Conservation (phyloP, 192 early-diverging fungal species). For the Coemansia sp. region DNA sequence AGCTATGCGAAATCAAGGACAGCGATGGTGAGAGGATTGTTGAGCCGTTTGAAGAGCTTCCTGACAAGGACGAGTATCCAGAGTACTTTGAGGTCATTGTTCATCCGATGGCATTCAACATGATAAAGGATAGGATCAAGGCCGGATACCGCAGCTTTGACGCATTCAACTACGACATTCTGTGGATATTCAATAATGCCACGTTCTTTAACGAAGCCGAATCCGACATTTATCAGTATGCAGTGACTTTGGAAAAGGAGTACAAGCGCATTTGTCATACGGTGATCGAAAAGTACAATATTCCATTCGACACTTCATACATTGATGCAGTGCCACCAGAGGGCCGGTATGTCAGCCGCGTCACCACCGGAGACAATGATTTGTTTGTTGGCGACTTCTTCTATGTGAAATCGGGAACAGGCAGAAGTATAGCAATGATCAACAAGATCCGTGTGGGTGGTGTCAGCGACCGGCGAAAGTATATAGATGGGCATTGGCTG, state of each 20-base stretch:
- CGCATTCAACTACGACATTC: constrained; percentile 78
- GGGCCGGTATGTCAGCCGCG: constrained; percentile 43
- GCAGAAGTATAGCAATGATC: constrained; percentile 46
- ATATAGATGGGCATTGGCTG: constrained; percentile 52
- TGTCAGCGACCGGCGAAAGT: constrained; percentile 44
- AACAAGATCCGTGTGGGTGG: constrained; percentile 43
- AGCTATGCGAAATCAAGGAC: constrained; percentile 31
- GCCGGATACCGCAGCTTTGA: constrained; percentile 66
- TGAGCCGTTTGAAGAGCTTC: constrained; percentile 79
- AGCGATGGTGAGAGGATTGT: constrained; percentile 61
- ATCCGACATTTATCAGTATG: constrained; percentile 82
- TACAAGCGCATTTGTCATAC: constrained; percentile 41
- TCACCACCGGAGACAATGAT: constrained; percentile 42
- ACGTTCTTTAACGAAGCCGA: constrained; percentile 86
- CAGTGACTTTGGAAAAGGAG: constrained; percentile 45
- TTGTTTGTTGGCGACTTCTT: constrained; percentile 54
- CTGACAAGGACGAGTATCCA: constrained; percentile 74
- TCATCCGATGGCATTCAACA: constrained; percentile 68
- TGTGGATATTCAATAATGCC: constrained; percentile 86
- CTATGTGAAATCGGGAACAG: constrained; percentile 28
- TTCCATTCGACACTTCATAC: constrained; percentile 51
- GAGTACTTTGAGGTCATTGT: constrained; percentile 88
- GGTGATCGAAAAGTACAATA: constrained; percentile 29
- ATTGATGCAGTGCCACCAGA: constrained; percentile 33
- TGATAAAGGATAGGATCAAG: constrained; percentile 63